Evolutionary conservation across 169 alveolate species (phyloP).

Genomic region (Plasmodium chabaudi): DNA sequence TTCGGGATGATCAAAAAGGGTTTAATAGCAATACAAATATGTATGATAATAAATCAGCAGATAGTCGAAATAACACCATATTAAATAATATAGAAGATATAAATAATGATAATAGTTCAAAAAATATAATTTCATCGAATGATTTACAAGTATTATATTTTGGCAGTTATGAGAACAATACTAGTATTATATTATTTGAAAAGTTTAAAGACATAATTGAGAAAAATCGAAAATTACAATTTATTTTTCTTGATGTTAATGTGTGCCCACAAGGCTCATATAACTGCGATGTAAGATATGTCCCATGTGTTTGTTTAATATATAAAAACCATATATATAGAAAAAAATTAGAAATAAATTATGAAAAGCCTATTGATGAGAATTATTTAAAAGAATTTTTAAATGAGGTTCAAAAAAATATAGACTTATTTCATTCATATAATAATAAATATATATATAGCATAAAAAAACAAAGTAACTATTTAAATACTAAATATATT

Average conservation of each 20-base stretch:
- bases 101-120: constrained; percentile 17
- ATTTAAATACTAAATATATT: constrained; percentile 62
- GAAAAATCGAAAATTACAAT: constrained; percentile 60
- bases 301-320: constrained; percentile 57
- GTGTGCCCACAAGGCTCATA: constrained; percentile 65
- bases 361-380: constrained; percentile 63
- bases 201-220: constrained; percentile 68
- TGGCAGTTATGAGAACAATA: constrained; percentile 71
- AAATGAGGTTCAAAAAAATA: constrained; percentile 43
- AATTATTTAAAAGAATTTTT: constrained; percentile 41
- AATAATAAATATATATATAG: constrained; percentile 55
- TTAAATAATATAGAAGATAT: constrained; percentile 13
- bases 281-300: constrained; percentile 58
- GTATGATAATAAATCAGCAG: constrained; percentile 3
- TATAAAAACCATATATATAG: constrained; percentile 65
- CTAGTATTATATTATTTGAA: constrained; percentile 55
- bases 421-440: constrained; percentile 40
- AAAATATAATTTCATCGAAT: constrained; percentile 50
- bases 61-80: constrained; percentile 8
- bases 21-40: neutral
- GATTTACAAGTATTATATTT: constrained; percentile 64
- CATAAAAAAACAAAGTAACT: constrained; percentile 61
- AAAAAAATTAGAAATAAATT: constrained; percentile 62
- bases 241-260: constrained; percentile 67
- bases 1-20: neutral